Evolutionary conservation across 352 stramenopile genomes (phyloP).

Genomic region (Globisporangium middletonii): DNA sequence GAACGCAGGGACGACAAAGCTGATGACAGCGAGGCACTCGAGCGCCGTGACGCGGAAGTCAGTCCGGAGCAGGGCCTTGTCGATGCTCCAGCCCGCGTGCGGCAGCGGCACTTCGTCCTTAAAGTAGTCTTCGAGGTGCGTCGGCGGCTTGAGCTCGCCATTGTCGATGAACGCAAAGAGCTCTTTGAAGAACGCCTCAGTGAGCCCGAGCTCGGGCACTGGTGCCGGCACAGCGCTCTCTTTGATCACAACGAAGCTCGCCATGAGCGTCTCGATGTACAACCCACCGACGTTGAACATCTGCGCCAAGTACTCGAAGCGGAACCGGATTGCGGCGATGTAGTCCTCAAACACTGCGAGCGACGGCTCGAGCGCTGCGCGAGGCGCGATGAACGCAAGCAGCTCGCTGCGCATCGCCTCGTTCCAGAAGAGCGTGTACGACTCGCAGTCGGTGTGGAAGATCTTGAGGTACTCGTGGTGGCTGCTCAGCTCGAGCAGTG

Average conservation of each 20-base stretch:
- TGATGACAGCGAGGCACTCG: slow-evolving; percentile 57
- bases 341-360: slow-evolving; percentile 36
- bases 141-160: slow-evolving; percentile 36
- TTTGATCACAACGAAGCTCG: slow-evolving; percentile 58
- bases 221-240: slow-evolving; percentile 34
- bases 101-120: slow-evolving; percentile 27
- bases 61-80: slow-evolving; percentile 37
- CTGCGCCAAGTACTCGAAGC: slow-evolving; percentile 61
- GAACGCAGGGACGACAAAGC: slow-evolving; percentile 41
- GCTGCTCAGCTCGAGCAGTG: slow-evolving; percentile 50
- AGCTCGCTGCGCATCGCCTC: slow-evolving; percentile 64
- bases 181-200: slow-evolving; percentile 61
- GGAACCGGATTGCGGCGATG: slow-evolving; percentile 47
- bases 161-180: slow-evolving; percentile 78
- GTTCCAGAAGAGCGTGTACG: slow-evolving; percentile 82
- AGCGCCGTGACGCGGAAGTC: slow-evolving; percentile 53
- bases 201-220: slow-evolving; percentile 49
- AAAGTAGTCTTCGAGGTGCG: slow-evolving; percentile 24
- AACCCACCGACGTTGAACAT: slow-evolving; percentile 59
- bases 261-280: slow-evolving; percentile 74
- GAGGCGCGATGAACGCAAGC: slow-evolving; percentile 41
- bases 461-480: slow-evolving; percentile 83
- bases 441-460: slow-evolving; percentile 71
- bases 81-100: slow-evolving; percentile 55
- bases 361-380: slow-evolving; percentile 27